These are phyloP conservation scores for Austroboletus festivus DNA, from an alignment of 768 basidiomycete species.

Conservation along the genomic window DNA sequence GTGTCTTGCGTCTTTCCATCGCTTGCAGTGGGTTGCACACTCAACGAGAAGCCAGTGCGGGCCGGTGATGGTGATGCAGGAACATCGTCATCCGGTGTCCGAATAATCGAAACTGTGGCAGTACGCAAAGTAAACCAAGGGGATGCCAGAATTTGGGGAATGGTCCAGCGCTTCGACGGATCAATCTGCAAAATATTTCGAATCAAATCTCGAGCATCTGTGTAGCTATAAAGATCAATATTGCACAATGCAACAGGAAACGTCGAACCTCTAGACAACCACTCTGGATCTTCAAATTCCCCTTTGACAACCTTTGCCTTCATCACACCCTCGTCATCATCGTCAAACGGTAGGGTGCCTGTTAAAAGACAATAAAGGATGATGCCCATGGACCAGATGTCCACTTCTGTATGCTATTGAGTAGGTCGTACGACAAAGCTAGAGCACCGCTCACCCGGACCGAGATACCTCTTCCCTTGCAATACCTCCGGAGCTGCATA, in stretches of 20 bases:
- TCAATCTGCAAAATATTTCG: conserved; percentile 75
- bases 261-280: conserved; percentile 77
- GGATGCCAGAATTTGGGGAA: conserved; percentile 82
- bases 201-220: conserved; percentile 86
- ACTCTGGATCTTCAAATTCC: conserved; percentile 88
- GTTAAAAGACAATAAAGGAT: conserved; percentile 89
- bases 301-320: conserved; percentile 78
- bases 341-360: conserved; percentile 87
- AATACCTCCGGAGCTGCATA: conserved; percentile 95
- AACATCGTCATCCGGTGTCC: conserved; percentile 13
- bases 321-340: conserved; percentile 85
- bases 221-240: conserved; percentile 6
- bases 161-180: conserved; percentile 68
- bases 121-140: conserved; percentile 69
- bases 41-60: conserved; percentile 29
- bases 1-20: conserved; percentile 12
- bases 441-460: conserved; percentile 61
- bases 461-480: conserved; percentile 81
- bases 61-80: conserved; percentile 33
- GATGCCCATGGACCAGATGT: conserved; percentile 92
- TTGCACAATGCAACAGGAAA: background rate
- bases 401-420: conserved; percentile 66
- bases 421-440: background rate
- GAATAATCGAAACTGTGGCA: conserved; percentile 2
- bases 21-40: conserved; percentile 16